These are phyloP conservation scores for Galerina sulciceps DNA, from an alignment of 768 basidiomycete species.

Conservation along the genomic window DNA sequence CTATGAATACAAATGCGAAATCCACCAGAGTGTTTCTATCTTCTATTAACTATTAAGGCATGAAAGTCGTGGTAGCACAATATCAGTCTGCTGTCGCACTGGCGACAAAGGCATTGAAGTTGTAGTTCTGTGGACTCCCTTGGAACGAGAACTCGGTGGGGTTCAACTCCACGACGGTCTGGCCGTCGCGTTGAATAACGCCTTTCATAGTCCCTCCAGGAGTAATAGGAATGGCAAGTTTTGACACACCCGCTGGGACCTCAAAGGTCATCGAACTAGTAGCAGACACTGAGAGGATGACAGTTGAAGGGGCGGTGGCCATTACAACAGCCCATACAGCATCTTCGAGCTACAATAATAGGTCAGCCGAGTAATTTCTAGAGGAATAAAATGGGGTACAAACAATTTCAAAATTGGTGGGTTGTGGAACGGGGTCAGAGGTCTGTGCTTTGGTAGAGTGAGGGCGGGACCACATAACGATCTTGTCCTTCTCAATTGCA, in stretches of 20 bases:
- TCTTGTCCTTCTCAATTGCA: constrained; percentile 57
- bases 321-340: constrained; percentile 73
- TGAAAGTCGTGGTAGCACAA: background rate
- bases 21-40: constrained; percentile 11
- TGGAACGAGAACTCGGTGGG: constrained; percentile 59
- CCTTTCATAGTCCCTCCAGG: constrained; percentile 56
- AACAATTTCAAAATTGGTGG: constrained; percentile 62
- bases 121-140: constrained; percentile 59
- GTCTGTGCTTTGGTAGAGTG: constrained; percentile 60
- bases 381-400: constrained; percentile 30
- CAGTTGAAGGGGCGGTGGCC: constrained; percentile 56
- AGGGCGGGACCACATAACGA: constrained; percentile 75
- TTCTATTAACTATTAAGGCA: background rate
- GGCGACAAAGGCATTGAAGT: constrained; percentile 75
- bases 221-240: constrained; percentile 60
- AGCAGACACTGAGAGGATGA: constrained; percentile 57
- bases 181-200: constrained; percentile 51
- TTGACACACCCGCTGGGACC: constrained; percentile 62
- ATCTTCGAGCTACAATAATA: constrained; percentile 53
- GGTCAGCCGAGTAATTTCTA: background rate
- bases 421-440: constrained; percentile 57
- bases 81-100: constrained; percentile 32
- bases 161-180: constrained; percentile 48
- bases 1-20: constrained; percentile 3
- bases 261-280: constrained; percentile 45